Base-by-base conservation (phyloP, 2,329 filamentous ascomycete species). In the Fusarium sp. region DNA sequence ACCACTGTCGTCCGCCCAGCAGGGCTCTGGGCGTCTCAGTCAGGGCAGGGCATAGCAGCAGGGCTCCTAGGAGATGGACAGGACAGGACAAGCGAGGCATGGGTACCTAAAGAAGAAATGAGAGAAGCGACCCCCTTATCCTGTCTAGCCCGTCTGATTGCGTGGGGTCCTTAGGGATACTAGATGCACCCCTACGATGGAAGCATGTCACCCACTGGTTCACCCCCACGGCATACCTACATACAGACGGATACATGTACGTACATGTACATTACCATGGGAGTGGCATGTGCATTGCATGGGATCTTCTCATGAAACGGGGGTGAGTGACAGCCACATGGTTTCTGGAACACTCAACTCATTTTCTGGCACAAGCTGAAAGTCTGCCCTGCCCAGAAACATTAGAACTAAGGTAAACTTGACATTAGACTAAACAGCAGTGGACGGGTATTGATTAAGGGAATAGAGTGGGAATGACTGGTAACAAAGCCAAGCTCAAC, bases 1-100 rank as follows among this genome's bases (percentile, higher is more conserved):
- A 63, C 68, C 56, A 66, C 30, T 53, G 41, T 51, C 32, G 54
- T 56, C 65, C 59, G 68, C 70, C 65, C 65, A 61, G 55, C 68
- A 63, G 66, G 65, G 66, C 71, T 51, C 49, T 27, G 71, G 59
- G 56, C 12, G 48, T 40, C 48, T 50, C 47, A 37, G 47, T 50
- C 32, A 51, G 49, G 23, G 25, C 49, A 37, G 34, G 34, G 34
- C 34, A 37, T 37, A 37, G 18, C 34, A 37, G 18, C 34, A 37
- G 34, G 34, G 34, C 34, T 37, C 34, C 34, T n/a, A 37, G 34
- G 34, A n/a, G 34, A 37, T 37, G 34, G 34, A 37, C 18, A 37
- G 34, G 34, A 37, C 18, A 37, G 49, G 49, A 25, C 49, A 51
- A 42, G 49, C 49, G 49, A 51, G 7, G 23, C 49, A 51, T 51